Base-by-base conservation (phyloP, 202 grass and related monocot genomes). In the Musa balbisiana region DNA sequence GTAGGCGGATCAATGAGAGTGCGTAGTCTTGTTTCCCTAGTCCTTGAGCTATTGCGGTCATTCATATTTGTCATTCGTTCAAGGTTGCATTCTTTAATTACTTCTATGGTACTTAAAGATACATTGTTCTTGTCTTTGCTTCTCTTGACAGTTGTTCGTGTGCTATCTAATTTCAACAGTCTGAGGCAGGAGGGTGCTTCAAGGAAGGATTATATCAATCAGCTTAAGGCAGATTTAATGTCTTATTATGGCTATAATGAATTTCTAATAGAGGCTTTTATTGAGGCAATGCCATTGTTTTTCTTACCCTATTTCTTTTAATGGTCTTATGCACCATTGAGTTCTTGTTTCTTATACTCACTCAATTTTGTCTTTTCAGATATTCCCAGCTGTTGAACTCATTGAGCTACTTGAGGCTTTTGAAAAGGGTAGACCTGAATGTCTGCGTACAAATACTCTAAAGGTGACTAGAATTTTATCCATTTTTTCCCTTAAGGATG, bases 171-270 rank as follows among this genome's bases (percentile, higher is more conserved):
- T 85, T 94, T 99, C 70, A 94, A 80, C 66, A 85, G 79, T 51
- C 83, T 92, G 60, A 99, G 87, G 80, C 85, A 99, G 80, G 56
- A 86, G 83, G 89, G 86, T 81, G 85, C 91, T 25, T 62, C 91
- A 9, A 86, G 95, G 59, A 98, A 98, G 64, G 89, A 88, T 76
- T 98, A 98, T 78, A 49, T 99, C 27, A 77, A 80, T 72, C 95
- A 99, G 72, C 89, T 99, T 71, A 90, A 99, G 78, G 69, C 80
- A 17, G 95, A 99, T 17, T 74, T 92, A 50, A 99, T 99, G 78
- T 64, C 85, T 51, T 99, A 99, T 71, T 99, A 94, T 81, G 95
- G 89, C 15, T 99, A 99, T 75, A 99, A 94, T 26, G 95, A 94
- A 63, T 99, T 98, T 81, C 88, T 99, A 2, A 69, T 90, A 53